A percentile compares a stretch with the other conserved stretches of the same genome.
These are phyloP conservation scores for Fagus sylvatica DNA, from an alignment of 306 rosid genomes.

Conservation along the genomic window DNA sequence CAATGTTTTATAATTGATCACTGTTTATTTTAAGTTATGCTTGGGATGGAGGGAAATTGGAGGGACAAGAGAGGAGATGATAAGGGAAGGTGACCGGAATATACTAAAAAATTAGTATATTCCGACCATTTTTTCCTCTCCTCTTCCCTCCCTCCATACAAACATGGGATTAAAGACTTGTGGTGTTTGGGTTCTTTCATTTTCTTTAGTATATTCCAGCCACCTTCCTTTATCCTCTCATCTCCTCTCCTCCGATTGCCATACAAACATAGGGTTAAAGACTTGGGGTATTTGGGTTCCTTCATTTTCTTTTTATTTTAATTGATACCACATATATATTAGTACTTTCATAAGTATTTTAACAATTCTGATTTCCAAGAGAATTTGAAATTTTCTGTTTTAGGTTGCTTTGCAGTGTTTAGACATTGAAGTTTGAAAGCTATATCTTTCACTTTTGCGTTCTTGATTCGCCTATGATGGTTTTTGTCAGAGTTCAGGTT, in stretches of 20 bases:
- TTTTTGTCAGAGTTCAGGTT: slow-evolving; percentile 34
- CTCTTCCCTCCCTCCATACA: too few species aligned
- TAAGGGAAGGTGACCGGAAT: too few species aligned
- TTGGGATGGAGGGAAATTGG: too few species aligned
- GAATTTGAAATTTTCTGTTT: background rate
- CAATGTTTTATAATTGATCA: background rate
- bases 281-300: background rate
- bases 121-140: too few species aligned
- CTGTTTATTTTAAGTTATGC: background rate
- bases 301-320: background rate
- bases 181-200: too few species aligned
- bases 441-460: background rate
- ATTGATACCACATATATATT: background rate
- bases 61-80: too few species aligned
- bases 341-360: background rate
- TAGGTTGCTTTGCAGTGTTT: background rate
- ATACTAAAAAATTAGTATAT: too few species aligned
- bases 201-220: too few species aligned
- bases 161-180: too few species aligned
- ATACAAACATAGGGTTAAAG: background rate
- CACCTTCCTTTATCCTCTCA: too few species aligned
- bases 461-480: background rate
- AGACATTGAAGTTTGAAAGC: background rate
- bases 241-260: too few species aligned
- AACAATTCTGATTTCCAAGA: background rate